Evolutionary conservation across 1,284 basidiomycete genomes (phyloP).

Genomic region (Austropuccinia psidii): DNA sequence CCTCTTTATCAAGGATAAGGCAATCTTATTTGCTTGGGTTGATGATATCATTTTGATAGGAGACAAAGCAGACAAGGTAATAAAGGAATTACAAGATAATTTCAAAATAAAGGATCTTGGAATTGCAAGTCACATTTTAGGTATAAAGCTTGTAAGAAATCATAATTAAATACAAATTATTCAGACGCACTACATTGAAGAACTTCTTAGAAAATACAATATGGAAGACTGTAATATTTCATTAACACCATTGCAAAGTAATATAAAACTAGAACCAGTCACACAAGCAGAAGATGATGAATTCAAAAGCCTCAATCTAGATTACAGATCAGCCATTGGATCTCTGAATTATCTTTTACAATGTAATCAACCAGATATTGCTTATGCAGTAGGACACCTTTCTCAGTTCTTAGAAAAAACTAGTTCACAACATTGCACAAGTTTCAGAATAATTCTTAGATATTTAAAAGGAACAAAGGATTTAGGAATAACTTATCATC

Average conservation of each 20-base stretch:
- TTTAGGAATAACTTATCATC: constrained; percentile 1
- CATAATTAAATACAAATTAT: not conserved
- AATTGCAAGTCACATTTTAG: constrained; percentile 9
- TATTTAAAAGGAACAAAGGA: constrained; percentile 23
- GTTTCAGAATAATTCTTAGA: constrained; percentile 18
- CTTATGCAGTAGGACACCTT: constrained; percentile 17
- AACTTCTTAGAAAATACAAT: not conserved
- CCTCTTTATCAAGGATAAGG: not conserved
- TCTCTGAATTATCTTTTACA: constrained; percentile 20
- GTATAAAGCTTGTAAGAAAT: constrained; percentile 10
- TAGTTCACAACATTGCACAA: not conserved
- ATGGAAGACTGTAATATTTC: constrained; percentile 11
- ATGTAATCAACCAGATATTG: constrained; percentile 29
- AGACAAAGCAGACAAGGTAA: not conserved
- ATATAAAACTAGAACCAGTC: constrained; percentile 12
- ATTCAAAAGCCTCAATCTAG: not conserved
- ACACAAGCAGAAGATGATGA: constrained; percentile 13
- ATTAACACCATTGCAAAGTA: constrained; percentile 27
- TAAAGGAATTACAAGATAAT: not conserved
- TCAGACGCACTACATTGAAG: constrained; percentile 3
- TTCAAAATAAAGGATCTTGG: constrained; percentile 35
- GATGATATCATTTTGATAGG: constrained; percentile 26
- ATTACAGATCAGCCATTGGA: constrained; percentile 26
- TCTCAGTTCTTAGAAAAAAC: constrained; percentile 30
- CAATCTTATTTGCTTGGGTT: constrained; percentile 18